Percentiles rank a stretch among this genome's conserved stretches.
Conservation (phyloP, 805 yeast genomes). For the Saturnispora bothae region DNA sequence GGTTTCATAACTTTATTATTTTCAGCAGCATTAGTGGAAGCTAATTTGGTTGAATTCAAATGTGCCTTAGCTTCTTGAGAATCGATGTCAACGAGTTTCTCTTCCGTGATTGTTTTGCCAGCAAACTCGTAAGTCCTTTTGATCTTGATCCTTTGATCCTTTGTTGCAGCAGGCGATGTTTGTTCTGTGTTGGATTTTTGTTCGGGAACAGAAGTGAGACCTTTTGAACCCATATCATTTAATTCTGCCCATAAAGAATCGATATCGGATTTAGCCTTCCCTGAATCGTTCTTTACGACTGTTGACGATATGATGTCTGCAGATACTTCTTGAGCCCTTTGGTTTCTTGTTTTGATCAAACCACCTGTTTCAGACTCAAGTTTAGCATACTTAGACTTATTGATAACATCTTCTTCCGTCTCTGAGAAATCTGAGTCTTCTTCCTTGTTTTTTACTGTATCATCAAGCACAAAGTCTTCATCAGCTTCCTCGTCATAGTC, state of each 20-base stretch:
- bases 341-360: constrained; percentile 13
- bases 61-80: constrained; percentile 87
- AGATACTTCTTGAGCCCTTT: constrained; percentile 9
- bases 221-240: constrained; percentile 22
- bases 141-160: constrained; percentile 46
- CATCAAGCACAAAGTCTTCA: constrained; percentile 7
- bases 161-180: not conserved
- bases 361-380: constrained; percentile 12
- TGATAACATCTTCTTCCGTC: not conserved
- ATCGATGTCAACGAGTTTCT: constrained; percentile 60
- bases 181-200: not conserved
- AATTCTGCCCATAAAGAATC: constrained; percentile 47
- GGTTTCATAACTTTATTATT: not conserved
- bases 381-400: constrained; percentile 1
- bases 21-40: not conserved
- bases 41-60: constrained; percentile 37
- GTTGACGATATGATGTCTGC: not conserved
- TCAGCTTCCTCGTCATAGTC: constrained; percentile 7
- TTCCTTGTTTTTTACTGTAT: not conserved
- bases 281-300: not conserved
- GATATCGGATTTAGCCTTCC: constrained; percentile 26
- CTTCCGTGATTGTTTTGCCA: constrained; percentile 69
- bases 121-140: constrained; percentile 80
- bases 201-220: not conserved
- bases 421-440: constrained; percentile 2